Evolutionary conservation across 768 basidiomycete genomes (phyloP).

Genomic region (Kwoniella heveanensis): DNA sequence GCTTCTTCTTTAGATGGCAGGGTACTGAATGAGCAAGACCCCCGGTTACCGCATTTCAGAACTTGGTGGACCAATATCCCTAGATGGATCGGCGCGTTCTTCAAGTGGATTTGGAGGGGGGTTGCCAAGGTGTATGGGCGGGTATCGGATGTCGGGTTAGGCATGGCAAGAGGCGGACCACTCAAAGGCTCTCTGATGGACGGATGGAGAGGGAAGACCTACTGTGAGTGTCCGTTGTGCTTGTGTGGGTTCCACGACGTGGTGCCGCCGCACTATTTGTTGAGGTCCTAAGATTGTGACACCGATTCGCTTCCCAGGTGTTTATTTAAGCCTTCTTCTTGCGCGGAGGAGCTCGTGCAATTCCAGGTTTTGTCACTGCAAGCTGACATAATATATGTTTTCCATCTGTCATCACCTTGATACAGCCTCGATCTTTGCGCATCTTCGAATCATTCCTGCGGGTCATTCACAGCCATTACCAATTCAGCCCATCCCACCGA

Average conservation of each 20-base stretch:
- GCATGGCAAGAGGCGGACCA: slow-evolving; percentile 4
- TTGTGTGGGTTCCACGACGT: too few relatives aligned
- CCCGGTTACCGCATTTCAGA: slow-evolving; percentile 27
- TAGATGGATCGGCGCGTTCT: slow-evolving; percentile 16
- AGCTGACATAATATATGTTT: not conserved
- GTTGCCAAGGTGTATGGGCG: not conserved
- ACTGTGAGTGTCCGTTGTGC: slow-evolving; percentile 10
- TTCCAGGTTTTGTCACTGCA: too few relatives aligned
- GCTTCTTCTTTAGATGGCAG: not conserved
- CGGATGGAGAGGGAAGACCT: slow-evolving; percentile 25
- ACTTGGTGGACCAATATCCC: slow-evolving; percentile 47
- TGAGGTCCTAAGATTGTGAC: too few relatives aligned
- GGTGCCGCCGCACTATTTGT: too few relatives aligned
- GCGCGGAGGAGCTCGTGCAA: too few relatives aligned
- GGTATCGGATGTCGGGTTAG: not conserved
- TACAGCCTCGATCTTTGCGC: slow-evolving; percentile 68
- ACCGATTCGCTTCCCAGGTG: too few relatives aligned
- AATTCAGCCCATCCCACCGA: slow-evolving; percentile 19
- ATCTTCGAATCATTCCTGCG: slow-evolving; percentile 71
- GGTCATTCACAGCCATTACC: slow-evolving; percentile 64
- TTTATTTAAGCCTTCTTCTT: too few relatives aligned
- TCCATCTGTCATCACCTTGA: not conserved
- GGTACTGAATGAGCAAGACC: slow-evolving; percentile 8
- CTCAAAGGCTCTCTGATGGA: slow-evolving; percentile 20
- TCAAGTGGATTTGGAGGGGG: not conserved